phyloP scores from a whole-genome alignment of 768 basidiomycete species.

The Hygrophorus pudorinus region DNA sequence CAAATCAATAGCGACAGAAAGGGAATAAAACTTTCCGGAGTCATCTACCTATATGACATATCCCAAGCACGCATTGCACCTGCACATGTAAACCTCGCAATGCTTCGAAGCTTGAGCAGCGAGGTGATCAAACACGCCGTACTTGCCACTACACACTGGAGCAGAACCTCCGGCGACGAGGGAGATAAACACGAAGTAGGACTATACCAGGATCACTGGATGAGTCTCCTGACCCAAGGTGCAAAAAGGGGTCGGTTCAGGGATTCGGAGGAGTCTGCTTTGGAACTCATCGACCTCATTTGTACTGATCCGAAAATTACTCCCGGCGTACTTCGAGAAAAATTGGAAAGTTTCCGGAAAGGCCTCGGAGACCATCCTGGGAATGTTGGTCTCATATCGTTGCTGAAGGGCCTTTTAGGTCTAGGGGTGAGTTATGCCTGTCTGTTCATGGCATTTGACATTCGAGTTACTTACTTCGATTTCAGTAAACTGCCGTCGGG shows the following conservation, averaged over 20 bases:
- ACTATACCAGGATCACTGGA: conserved; percentile 5
- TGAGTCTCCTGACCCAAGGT: background rate
- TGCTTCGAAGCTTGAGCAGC: conserved; percentile 37
- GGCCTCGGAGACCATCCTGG: conserved; percentile 6
- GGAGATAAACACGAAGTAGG: conserved; percentile 5
- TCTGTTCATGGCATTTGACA: no score
- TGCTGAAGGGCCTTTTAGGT: no score
- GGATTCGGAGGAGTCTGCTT: background rate
- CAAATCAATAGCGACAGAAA: conserved; percentile 15
- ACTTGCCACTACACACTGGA: conserved; percentile 42
- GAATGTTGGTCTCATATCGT: background rate
- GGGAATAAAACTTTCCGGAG: conserved; percentile 18
- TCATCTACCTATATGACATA: conserved; percentile 22
- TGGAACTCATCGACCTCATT: no score
- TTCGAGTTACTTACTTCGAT: no score
- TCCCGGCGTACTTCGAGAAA: background rate
- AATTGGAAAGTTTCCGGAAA: conserved; percentile 5
- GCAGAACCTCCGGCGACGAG: conserved; percentile 16
- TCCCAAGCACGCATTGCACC: conserved; percentile 31
- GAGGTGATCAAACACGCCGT: conserved; percentile 35
- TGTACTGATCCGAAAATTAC: no score
- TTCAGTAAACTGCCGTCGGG: no score
- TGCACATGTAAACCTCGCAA: conserved; percentile 32
- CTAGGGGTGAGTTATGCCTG: no score
- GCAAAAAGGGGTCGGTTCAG: conserved; percentile 3